Percentiles rank a stretch among this genome's conserved stretches.
These are phyloP conservation scores for Aspergillus flavus DNA, from an alignment of 2,329 filamentous ascomycete genomes.

Conservation along the genomic window DNA sequence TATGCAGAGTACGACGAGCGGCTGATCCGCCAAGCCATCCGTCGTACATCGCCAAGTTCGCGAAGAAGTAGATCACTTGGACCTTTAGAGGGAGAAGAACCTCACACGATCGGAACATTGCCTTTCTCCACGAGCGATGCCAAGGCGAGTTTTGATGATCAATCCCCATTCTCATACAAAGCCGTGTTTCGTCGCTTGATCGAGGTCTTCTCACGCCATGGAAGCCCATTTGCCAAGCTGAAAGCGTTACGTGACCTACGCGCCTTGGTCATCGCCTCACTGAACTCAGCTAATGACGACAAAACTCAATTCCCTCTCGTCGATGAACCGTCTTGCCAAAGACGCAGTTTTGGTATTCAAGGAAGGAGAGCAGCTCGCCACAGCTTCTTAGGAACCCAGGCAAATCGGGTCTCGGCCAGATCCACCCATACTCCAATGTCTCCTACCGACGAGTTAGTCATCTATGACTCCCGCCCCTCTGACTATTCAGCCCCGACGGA, in stretches of 20 bases:
- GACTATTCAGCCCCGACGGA: constrained; percentile 60
- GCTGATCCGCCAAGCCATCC: constrained; percentile 26
- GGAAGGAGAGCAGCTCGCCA: constrained; percentile 27
- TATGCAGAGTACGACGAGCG: constrained; percentile 40
- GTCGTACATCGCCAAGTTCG: constrained; percentile 23
- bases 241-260: constrained; percentile 81
- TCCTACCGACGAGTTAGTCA: constrained; percentile 32
- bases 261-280: constrained; percentile 75
- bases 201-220: constrained; percentile 83
- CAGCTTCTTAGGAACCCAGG: constrained; percentile 36
- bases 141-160: constrained; percentile 22
- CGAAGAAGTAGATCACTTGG: constrained; percentile 41
- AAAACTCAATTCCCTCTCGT: constrained; percentile 11
- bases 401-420: constrained; percentile 16
- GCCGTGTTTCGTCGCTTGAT: constrained; percentile 78
- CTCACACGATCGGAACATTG: not conserved
- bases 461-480: constrained; percentile 41
- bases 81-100: constrained; percentile 17
- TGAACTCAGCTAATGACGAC: constrained; percentile 59
- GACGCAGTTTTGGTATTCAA: constrained; percentile 12
- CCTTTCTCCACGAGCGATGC: not conserved
- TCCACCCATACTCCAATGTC: constrained; percentile 25
- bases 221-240: constrained; percentile 84
- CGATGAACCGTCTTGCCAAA: constrained; percentile 6
- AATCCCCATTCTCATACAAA: constrained; percentile 70